Percentiles rank a stretch among this genome's conserved stretches.
Evolutionary conservation across 2,329 filamentous ascomycete species (phyloP).

Genomic region (Beauveria caledonica): DNA sequence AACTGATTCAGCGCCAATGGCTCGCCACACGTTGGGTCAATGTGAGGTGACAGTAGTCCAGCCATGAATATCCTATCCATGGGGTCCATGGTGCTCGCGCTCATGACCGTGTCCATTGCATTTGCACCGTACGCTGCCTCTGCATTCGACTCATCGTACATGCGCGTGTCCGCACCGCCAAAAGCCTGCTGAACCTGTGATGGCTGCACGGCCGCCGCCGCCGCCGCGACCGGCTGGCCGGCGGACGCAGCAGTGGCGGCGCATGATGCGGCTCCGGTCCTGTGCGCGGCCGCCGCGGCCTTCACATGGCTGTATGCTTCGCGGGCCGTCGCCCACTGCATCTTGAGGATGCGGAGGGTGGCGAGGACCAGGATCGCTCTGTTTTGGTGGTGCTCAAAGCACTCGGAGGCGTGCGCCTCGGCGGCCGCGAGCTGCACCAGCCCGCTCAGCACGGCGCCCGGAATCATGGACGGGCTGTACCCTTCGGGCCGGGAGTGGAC

Average conservation of each 20-base stretch:
- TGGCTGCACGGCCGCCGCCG: neutral
- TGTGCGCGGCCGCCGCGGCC: neutral
- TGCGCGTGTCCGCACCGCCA: neutral
- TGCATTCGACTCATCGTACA: neutral
- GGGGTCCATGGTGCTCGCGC: neutral
- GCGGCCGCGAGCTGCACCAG: neutral
- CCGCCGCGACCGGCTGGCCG: neutral
- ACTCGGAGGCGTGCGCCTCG: neutral
- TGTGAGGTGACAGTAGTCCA: neutral
- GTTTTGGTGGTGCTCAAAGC: slow-evolving; percentile 3
- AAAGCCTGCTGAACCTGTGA: neutral
- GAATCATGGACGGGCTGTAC: neutral
- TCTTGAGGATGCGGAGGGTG: neutral
- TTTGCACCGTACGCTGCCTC: neutral
- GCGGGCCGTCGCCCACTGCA: neutral
- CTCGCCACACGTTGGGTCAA: neutral
- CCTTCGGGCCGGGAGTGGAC: neutral
- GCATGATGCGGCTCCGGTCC: neutral
- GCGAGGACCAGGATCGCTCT: neutral
- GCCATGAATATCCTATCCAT: neutral
- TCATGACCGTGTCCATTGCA: neutral
- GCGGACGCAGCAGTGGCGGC: neutral
- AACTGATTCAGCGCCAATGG: neutral
- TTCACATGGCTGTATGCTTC: neutral
- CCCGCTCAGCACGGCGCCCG: neutral